phyloP scores from a whole-genome alignment of 148 eudicot species.

The Dysphania ambrosioides region DNA sequence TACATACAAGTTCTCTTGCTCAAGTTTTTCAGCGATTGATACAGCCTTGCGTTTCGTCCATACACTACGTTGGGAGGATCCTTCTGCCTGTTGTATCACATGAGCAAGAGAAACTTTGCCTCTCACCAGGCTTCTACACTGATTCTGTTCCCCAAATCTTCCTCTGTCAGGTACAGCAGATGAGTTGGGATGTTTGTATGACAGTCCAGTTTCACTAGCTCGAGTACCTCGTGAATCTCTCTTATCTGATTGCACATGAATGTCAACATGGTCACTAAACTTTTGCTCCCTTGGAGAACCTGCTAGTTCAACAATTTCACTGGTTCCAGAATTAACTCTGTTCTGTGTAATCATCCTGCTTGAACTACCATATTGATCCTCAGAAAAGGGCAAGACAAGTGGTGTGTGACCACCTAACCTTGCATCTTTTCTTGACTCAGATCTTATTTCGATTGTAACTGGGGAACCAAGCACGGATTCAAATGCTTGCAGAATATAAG shows the following conservation, averaged over 20 bases:
- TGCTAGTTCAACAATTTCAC: slow-evolving; percentile 74
- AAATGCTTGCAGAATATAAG: slow-evolving; percentile 77
- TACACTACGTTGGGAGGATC: slow-evolving; percentile 52
- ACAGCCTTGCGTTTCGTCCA: slow-evolving; percentile 92
- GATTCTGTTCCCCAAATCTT: slow-evolving; percentile 43
- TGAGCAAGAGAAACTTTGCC: slow-evolving; percentile 90
- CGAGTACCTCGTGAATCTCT: slow-evolving; percentile 30
- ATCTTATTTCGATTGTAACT: slow-evolving; percentile 73
- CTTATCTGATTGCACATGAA: slow-evolving; percentile 28
- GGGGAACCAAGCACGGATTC: slow-evolving; percentile 81
- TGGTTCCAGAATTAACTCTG: slow-evolving; percentile 35
- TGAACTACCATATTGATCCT: slow-evolving; percentile 29
- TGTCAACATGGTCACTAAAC: slow-evolving; percentile 31
- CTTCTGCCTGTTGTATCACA: slow-evolving; percentile 86
- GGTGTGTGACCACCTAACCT: slow-evolving; percentile 34
- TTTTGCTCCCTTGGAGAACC: slow-evolving; percentile 45
- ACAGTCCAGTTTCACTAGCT: slow-evolving; percentile 25
- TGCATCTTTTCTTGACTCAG: slow-evolving; percentile 46
- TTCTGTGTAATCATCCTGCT: slow-evolving; percentile 23
- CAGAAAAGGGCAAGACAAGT: slow-evolving; percentile 35
- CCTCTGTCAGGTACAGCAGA: slow-evolving; percentile 37
- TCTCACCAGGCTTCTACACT: slow-evolving; percentile 64
- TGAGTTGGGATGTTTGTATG: slow-evolving; percentile 27
- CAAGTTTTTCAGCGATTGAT: slow-evolving; percentile 93
- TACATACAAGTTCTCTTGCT: slow-evolving; percentile 92